Evolutionary conservation across 2,329 filamentous ascomycete genomes (phyloP).

Genomic region (Fusarium aywerte): DNA sequence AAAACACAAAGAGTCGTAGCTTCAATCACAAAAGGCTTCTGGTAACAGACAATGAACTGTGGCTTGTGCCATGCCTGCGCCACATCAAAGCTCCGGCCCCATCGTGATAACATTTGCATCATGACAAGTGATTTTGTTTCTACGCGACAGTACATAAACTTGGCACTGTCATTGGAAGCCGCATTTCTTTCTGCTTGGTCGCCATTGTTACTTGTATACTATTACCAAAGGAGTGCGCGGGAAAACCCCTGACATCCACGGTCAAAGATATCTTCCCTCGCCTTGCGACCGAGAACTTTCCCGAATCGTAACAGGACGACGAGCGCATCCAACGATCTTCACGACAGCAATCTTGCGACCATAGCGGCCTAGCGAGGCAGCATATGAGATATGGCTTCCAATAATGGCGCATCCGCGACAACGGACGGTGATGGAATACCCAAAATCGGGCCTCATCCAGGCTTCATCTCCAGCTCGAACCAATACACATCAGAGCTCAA

Average conservation of each 20-base stretch:
- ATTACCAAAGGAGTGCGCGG: no score
- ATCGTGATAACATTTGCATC: conserved; percentile 18
- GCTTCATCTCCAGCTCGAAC: conserved; percentile 61
- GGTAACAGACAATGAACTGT: background rate
- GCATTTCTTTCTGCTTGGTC: background rate
- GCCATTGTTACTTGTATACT: background rate
- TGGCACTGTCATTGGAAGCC: background rate
- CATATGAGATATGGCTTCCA: conserved; percentile 25
- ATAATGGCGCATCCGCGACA: conserved; percentile 14
- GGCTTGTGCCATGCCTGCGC: conserved; percentile 3
- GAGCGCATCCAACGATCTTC: background rate
- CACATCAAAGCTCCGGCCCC: conserved; percentile 33
- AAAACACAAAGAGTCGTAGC: background rate
- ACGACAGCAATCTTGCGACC: background rate
- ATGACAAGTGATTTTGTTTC: conserved; percentile 22
- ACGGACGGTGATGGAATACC: conserved; percentile 32
- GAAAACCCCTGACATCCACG: no score
- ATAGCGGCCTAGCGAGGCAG: background rate
- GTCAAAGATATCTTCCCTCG: background rate
- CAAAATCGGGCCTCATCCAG: conserved; percentile 58
- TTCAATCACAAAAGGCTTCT: background rate
- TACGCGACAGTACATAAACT: background rate
- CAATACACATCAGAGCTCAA: conserved; percentile 87
- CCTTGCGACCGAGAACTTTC: background rate
- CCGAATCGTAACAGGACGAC: background rate